Conservation (phyloP, 257 asterid species). For the Datura wrightii region DNA sequence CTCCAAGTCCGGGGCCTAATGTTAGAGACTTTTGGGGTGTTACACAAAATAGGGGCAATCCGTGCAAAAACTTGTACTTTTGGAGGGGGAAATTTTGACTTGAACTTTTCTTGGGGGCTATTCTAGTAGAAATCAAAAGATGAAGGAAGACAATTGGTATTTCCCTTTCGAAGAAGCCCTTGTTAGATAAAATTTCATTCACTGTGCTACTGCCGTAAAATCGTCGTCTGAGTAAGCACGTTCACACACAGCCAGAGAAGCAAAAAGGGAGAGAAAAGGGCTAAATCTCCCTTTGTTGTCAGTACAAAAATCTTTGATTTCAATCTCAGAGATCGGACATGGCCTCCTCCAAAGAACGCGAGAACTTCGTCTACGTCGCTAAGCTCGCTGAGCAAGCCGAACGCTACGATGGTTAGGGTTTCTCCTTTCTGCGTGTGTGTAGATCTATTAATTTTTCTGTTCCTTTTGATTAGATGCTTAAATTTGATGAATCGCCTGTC, state of each 20-base stretch:
- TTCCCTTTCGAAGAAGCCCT: conserved; percentile 22
- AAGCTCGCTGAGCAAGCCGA: conserved; percentile 54
- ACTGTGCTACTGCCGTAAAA: conserved; percentile 16
- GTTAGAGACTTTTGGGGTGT: too few species aligned
- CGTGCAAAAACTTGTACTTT: neutral
- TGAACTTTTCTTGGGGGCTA: neutral
- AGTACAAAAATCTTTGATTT: neutral
- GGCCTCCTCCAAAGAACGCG: conserved; percentile 48
- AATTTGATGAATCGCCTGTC: neutral
- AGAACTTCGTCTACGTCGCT: conserved; percentile 46
- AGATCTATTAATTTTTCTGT: neutral
- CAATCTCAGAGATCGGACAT: conserved; percentile 40
- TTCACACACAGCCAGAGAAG: conserved; percentile 27
- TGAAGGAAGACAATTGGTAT: neutral
- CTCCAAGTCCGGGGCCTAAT: too few species aligned
- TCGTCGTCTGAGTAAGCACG: conserved; percentile 15
- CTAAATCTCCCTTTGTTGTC: neutral
- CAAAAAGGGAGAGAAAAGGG: neutral
- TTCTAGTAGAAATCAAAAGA: neutral
- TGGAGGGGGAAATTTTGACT: neutral
- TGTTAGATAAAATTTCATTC: conserved; percentile 5
- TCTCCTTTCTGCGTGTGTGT: neutral
- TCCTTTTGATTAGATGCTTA: neutral
- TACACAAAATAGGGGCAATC: neutral
- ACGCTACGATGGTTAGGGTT: conserved; percentile 50